These are phyloP conservation scores for Exophiala xenobiotica DNA, from an alignment of 2,329 filamentous ascomycete species.

Conservation along the genomic window DNA sequence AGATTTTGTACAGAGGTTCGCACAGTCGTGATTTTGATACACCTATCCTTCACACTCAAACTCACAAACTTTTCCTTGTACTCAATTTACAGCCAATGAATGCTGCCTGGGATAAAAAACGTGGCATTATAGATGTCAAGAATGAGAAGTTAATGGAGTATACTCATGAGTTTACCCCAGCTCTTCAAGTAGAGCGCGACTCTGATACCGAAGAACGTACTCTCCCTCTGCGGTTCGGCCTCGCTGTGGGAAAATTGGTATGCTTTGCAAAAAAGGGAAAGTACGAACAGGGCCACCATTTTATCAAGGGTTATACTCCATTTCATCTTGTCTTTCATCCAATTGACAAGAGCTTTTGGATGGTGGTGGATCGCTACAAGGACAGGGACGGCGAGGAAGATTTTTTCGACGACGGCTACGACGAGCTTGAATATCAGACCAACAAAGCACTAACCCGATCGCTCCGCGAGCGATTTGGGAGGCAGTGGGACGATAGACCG, in stretches of 20 bases:
- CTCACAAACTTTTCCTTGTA: background rate
- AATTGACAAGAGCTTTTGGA: slow-evolving; percentile 12
- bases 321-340: slow-evolving; percentile 11
- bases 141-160: too few relatives aligned
- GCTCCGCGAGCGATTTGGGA: too few relatives aligned
- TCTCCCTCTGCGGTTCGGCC: slow-evolving; percentile 7
- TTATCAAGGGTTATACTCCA: background rate
- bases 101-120: background rate
- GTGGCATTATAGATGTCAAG: background rate
- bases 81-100: background rate
- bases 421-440: too few relatives aligned
- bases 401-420: background rate
- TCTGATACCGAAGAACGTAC: slow-evolving; percentile 6
- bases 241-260: slow-evolving; percentile 1
- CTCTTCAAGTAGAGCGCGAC: slow-evolving; percentile 10
- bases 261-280: background rate
- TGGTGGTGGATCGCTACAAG: slow-evolving; percentile 8
- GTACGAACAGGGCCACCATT: too few relatives aligned
- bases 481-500: background rate
- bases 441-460: too few relatives aligned
- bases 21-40: background rate
- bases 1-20: background rate
- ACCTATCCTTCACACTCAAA: background rate
- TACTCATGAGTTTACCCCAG: slow-evolving; percentile 8
- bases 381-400: background rate